Conservation (phyloP, 192 early-diverging fungal species). For the Paraglomus occultum region DNA sequence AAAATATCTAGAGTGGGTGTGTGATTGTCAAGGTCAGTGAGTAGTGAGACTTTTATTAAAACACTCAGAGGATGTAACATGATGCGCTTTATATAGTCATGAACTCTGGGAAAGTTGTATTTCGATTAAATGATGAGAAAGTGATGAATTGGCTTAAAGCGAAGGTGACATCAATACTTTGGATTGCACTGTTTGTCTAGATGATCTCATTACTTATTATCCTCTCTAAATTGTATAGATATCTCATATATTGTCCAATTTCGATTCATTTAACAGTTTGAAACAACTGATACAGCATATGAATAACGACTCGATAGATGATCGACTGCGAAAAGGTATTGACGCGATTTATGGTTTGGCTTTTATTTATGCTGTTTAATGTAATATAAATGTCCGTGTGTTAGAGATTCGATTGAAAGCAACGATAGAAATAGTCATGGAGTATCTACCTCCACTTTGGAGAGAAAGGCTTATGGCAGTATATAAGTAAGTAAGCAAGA, state of each 20-base stretch:
- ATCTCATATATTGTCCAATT: neutral
- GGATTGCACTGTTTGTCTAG: too few relatives aligned
- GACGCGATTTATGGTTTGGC: neutral
- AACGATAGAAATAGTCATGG: constrained; percentile 29
- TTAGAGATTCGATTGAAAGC: constrained; percentile 36
- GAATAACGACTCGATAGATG: constrained; percentile 4
- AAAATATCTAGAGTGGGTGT: constrained; percentile 30
- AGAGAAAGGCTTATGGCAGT: constrained; percentile 27
- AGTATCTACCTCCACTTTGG: constrained; percentile 37
- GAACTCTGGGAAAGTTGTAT: constrained; percentile 27
- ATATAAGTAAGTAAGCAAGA: constrained; percentile 34
- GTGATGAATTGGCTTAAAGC: constrained; percentile 41
- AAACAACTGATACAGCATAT: constrained; percentile 10
- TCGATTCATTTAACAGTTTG: constrained; percentile 7
- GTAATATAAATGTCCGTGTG: neutral
- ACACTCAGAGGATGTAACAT: neutral
- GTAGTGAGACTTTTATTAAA: neutral
- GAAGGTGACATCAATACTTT: constrained; percentile 25
- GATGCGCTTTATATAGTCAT: neutral
- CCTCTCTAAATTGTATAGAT: neutral
- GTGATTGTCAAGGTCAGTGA: constrained; percentile 32
- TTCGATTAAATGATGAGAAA: constrained; percentile 39
- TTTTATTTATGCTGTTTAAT: neutral
- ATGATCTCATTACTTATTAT: too few relatives aligned
- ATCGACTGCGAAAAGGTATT: constrained; percentile 10